phyloP scores from a whole-genome alignment of 495 filamentous ascomycete species.

The Lentithecium fluviatile region DNA sequence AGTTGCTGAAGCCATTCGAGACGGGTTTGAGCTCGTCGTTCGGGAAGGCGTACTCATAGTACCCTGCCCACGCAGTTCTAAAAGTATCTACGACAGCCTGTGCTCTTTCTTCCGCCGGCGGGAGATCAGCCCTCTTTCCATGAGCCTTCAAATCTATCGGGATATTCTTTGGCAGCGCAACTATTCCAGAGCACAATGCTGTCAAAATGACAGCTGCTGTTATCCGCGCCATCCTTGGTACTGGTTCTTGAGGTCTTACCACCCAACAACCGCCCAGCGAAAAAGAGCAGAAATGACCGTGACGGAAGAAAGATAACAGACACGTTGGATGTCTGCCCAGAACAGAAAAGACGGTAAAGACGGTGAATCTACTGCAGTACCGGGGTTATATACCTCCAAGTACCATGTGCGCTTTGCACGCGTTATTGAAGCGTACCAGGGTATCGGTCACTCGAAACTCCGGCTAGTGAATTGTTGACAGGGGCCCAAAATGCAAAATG shows the following conservation, averaged over 20 bases:
- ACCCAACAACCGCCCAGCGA: too few species aligned
- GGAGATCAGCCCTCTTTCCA: neutral
- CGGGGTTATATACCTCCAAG: neutral
- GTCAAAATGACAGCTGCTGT: slow-evolving; percentile 2
- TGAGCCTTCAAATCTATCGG: neutral
- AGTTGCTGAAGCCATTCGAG: slow-evolving; percentile 62
- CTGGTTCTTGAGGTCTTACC: too few species aligned
- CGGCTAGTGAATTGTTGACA: neutral
- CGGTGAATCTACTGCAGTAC: neutral
- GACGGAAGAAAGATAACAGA: too few species aligned
- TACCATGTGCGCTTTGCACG: slow-evolving; percentile 3
- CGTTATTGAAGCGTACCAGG: neutral
- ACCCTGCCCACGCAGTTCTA: slow-evolving; percentile 75
- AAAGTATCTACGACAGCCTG: slow-evolving; percentile 75
- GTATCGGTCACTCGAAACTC: neutral
- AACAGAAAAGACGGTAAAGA: neutral
- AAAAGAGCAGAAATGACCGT: too few species aligned
- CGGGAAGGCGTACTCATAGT: slow-evolving; percentile 75
- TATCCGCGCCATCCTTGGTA: slow-evolving; percentile 1
- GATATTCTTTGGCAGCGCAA: slow-evolving; percentile 6
- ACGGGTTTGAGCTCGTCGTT: slow-evolving; percentile 74
- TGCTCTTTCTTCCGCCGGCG: slow-evolving; percentile 45
- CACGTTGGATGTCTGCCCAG: neutral
- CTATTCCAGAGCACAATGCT: slow-evolving; percentile 5
- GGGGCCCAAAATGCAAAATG: neutral